Base-by-base conservation (phyloP, 768 basidiomycete species). In the Russula sp. region DNA sequence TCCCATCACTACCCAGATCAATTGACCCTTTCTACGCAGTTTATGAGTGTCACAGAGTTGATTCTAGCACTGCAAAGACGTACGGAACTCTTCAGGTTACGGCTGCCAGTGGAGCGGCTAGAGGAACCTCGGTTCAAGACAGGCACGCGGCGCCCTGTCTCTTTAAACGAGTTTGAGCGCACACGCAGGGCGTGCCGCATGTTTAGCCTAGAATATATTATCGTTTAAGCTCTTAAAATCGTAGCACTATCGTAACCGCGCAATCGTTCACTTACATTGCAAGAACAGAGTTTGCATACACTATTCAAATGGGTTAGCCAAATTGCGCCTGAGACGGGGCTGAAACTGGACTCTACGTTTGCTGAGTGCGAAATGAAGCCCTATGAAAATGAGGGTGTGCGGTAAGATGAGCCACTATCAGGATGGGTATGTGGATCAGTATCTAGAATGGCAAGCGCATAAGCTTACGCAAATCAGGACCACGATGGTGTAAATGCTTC, bases 251-350 rank as follows among this genome's bases (percentile, higher is more conserved):
- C 2, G 27, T 27, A 3, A 27, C 22, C 20, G 42, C 40, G 32
- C 14, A 44, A 45, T 18, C 20, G 57, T 34, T 10, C 7, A 62
- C 66, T 37, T 20, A 68, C 66, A 64, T 68, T n/a, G 57, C 66
- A 4, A 68, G 45, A 11, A 68, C 64, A 34, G 66, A 68, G 40
- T 68, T 68, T 18, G 64, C 64, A 60, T 68, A 68, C 55, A 68
- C 66, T 68, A 9, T 4, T n/a, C 48, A 14, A 34, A 14, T 9
- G 4, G 9, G 40, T 45, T 45, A 53, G 44, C 11, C 37, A 48
- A 32, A 62, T 37, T 18, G 18, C 6, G 27, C 16, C 18, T 20
- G 10, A 5, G 27, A 34, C 4, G 16, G 10, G 9, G n/a, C 7
- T 48, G 34, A 14, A 34, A 27, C 18, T 27, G 8, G 39, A 31